A percentile compares a stretch with the other conserved stretches of the same genome.
phyloP scores from a whole-genome alignment of 768 basidiomycete species.

The Tremella yokohamensis region DNA sequence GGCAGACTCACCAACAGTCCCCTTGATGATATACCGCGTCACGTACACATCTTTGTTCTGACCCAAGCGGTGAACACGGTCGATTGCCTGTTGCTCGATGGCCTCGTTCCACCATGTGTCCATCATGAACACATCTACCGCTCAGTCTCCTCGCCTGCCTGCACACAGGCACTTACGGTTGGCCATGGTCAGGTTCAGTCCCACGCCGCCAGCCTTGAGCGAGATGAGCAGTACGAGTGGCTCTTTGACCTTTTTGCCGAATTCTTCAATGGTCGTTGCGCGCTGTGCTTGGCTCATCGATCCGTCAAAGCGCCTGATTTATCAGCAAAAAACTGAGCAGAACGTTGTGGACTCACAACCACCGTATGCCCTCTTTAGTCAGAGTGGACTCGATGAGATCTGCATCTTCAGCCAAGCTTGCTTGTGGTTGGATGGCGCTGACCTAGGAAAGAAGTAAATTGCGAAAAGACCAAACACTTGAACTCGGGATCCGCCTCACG shows the following conservation, averaged over 20 bases:
- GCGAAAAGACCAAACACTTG: conserved; percentile 56
- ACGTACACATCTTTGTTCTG: conserved; percentile 50
- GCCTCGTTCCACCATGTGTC: conserved; percentile 51
- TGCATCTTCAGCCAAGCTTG: neutral
- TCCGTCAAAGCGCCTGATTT: conserved; percentile 71
- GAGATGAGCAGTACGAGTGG: conserved; percentile 61
- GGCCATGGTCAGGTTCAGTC: conserved; percentile 64
- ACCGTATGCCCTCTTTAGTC: conserved; percentile 41
- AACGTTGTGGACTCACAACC: conserved; percentile 33
- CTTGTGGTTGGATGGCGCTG: conserved; percentile 5
- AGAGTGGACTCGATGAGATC: conserved; percentile 42
- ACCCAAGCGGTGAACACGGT: conserved; percentile 48
- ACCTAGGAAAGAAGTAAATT: conserved; percentile 49
- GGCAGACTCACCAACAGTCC: conserved; percentile 36
- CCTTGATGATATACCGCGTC: conserved; percentile 50
- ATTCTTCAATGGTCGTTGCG: conserved; percentile 68
- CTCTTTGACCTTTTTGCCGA: conserved; percentile 65
- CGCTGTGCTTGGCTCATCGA: conserved; percentile 84
- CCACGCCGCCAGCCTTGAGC: conserved; percentile 76
- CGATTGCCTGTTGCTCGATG: conserved; percentile 50
- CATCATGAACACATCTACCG: conserved; percentile 48
- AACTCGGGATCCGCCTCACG: conserved; percentile 61
- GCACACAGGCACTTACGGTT: too few relatives aligned
- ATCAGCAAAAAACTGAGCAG: neutral
- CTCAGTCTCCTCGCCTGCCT: neutral